Evolutionary conservation across 345 rosid genomes (phyloP).

Genomic region (Populus simonii): DNA sequence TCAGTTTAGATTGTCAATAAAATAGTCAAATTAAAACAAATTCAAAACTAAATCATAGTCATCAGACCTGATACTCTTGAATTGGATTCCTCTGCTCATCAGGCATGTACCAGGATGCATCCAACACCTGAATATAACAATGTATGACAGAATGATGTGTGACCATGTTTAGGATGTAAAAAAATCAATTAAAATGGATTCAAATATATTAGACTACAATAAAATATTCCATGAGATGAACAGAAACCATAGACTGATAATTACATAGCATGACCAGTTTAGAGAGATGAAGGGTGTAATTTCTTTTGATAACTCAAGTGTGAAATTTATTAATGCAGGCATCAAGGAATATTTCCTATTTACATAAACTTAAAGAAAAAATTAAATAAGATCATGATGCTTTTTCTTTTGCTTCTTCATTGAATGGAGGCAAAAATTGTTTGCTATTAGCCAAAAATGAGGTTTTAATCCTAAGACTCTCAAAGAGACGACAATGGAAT

Average conservation of each 20-base stretch:
- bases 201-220: not conserved
- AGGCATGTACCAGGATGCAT: conserved; percentile 99
- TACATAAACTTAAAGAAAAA: not conserved
- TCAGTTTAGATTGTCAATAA: not conserved
- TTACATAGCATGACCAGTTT: not conserved
- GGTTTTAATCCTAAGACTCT: not conserved
- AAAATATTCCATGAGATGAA: not conserved
- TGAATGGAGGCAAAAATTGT: not conserved
- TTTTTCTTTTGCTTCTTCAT: not conserved
- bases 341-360: not conserved
- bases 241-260: not conserved
- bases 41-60: not conserved
- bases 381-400: not conserved
- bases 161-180: not conserved
- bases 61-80: conserved; percentile 89
- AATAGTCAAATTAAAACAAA: not conserved
- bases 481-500: not conserved
- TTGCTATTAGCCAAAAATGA: not conserved
- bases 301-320: not conserved
- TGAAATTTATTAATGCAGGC: not conserved
- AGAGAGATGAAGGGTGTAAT: not conserved
- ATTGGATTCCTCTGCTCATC: conserved; percentile 94
- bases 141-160: not conserved
- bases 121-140: conserved; percentile 55
- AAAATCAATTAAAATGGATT: not conserved